Conservation (phyloP, 768 basidiomycete genomes). For the Crucibulum laeve region DNA sequence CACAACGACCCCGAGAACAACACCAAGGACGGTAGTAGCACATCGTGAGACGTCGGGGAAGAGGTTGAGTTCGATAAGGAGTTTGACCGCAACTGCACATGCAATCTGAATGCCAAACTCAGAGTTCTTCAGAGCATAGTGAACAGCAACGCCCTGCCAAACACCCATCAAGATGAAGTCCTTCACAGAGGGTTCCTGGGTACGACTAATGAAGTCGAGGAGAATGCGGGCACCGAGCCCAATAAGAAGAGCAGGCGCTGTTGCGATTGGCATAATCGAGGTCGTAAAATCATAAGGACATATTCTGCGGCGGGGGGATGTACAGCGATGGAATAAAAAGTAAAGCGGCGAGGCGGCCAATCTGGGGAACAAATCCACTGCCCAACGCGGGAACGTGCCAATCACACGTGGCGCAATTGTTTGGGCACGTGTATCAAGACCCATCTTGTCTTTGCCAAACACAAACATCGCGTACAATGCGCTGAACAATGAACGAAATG, state of each 20-base stretch:
- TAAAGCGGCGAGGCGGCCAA: neutral
- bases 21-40: constrained; percentile 59
- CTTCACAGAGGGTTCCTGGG: constrained; percentile 42
- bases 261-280: constrained; percentile 35
- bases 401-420: too few species aligned
- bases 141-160: constrained; percentile 73
- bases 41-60: constrained; percentile 50
- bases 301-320: constrained; percentile 1
- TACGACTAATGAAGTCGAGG: constrained; percentile 52
- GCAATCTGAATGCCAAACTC: constrained; percentile 52
- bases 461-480: too few species aligned
- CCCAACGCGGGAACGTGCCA: neutral
- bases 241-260: constrained; percentile 65
- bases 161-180: constrained; percentile 66
- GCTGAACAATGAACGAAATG: too few species aligned
- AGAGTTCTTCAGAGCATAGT: constrained; percentile 56
- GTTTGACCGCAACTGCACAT: constrained; percentile 54
- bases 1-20: constrained; percentile 63
- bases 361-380: neutral
- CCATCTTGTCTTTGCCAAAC: too few species aligned
- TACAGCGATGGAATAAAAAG: neutral
- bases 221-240: constrained; percentile 73
- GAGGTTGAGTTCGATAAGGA: constrained; percentile 58
- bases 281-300: constrained; percentile 14
- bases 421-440: too few species aligned